Conservation (phyloP, 2,329 filamentous ascomycete genomes). For the Pseudogymnoascus sp. region DNA sequence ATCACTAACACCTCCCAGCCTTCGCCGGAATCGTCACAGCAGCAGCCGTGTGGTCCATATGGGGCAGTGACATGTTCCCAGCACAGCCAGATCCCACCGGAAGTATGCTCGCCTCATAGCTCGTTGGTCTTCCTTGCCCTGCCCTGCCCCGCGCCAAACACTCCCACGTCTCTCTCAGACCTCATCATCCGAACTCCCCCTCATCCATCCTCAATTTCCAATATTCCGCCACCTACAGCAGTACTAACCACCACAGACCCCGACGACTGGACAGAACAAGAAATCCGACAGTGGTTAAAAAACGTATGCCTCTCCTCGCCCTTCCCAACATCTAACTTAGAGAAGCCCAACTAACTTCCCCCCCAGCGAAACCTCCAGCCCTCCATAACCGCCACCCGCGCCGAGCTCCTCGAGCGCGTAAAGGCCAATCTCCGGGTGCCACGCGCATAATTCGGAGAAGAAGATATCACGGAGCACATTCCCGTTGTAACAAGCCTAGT, state of each 20-base stretch:
- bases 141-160: not conserved
- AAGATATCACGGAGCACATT: not conserved
- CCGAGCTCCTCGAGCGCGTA: conserved; percentile 59
- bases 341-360: not conserved
- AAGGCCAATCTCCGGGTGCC: conserved; percentile 55
- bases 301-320: conserved; percentile 47
- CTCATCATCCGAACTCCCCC: not conserved
- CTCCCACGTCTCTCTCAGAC: not conserved
- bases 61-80: conserved; percentile 80
- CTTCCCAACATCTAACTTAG: not conserved
- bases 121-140: conserved; percentile 1
- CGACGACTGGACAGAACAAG: conserved; percentile 67
- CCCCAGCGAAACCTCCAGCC: conserved; percentile 56
- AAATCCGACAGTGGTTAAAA: conserved; percentile 73
- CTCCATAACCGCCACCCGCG: conserved; percentile 48
- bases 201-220: not conserved
- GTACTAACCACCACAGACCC: conserved; percentile 40
- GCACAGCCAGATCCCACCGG: conserved; percentile 67
- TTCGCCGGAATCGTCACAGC: conserved; percentile 78
- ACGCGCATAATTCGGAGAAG: conserved; percentile 15
- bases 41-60: conserved; percentile 75
- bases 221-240: conserved; percentile 4
- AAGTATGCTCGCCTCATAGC: conserved; percentile 40
- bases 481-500: not conserved
- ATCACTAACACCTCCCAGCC: conserved; percentile 37